A percentile compares a stretch with the other conserved stretches of the same genome.
Conservation (phyloP, 495 filamentous ascomycete genomes). For the Annulohypoxylon stygium region DNA sequence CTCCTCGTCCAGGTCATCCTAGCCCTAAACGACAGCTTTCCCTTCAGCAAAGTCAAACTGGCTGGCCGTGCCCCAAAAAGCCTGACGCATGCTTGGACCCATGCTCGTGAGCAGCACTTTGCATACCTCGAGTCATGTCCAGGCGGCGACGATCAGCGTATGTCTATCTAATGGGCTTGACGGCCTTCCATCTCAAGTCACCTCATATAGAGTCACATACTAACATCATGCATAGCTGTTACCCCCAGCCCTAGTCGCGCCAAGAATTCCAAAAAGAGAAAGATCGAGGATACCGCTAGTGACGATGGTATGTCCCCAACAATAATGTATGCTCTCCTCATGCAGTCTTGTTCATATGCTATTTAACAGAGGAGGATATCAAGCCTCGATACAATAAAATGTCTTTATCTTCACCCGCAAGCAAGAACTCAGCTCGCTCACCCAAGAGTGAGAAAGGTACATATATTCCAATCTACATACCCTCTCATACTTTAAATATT, state of each 20-base stretch:
- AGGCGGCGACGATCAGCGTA: neutral
- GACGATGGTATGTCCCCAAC: slow-evolving; percentile 20
- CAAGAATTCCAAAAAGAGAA: slow-evolving; percentile 3
- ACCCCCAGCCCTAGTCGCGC: neutral
- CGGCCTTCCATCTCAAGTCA: neutral
- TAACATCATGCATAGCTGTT: slow-evolving; percentile 6
- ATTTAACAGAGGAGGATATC: neutral
- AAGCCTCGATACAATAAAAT: slow-evolving; percentile 2
- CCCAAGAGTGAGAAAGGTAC: neutral
- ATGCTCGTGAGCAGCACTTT: slow-evolving; percentile 33
- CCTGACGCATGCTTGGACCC: slow-evolving; percentile 28
- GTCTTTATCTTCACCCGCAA: neutral
- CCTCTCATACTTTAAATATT: neutral
- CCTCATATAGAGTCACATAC: neutral
- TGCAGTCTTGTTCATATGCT: neutral
- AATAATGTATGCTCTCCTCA: neutral
- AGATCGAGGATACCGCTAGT: neutral
- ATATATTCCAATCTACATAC: neutral
- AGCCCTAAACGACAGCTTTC: slow-evolving; percentile 22
- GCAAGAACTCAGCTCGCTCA: neutral
- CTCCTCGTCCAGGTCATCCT: slow-evolving; percentile 51
- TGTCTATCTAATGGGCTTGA: neutral
- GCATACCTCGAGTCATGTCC: slow-evolving; percentile 9
- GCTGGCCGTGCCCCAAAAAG: slow-evolving; percentile 50
- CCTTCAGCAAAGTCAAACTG: slow-evolving; percentile 20